A percentile compares a stretch with the other conserved stretches of the same genome.
Conservation (phyloP, 108 stramenopile species). For the Schizochytrium sp. region DNA sequence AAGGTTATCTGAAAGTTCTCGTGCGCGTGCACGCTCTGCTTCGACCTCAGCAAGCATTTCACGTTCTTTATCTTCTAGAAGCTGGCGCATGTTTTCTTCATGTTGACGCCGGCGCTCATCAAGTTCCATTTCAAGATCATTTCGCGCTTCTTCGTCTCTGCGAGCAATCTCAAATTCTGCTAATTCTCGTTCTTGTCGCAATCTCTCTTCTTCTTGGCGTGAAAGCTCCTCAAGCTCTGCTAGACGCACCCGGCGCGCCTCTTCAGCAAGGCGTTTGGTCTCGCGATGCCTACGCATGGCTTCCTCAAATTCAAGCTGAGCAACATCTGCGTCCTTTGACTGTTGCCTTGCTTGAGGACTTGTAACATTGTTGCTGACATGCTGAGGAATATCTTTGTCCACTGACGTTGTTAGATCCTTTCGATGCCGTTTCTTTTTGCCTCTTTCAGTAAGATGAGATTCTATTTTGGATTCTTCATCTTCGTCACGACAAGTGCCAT, state of each 20-base stretch:
- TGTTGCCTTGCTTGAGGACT: neutral
- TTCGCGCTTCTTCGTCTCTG: neutral
- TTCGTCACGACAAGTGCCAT: no score
- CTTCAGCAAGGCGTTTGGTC: slow-evolving; percentile 48
- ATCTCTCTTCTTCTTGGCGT: neutral
- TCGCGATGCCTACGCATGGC: slow-evolving; percentile 69
- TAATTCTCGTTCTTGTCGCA: slow-evolving; percentile 38
- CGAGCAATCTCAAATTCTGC: neutral
- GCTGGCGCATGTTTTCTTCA: slow-evolving; percentile 6
- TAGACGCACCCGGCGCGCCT: neutral
- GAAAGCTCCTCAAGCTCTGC: slow-evolving; percentile 36
- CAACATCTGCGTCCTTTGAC: slow-evolving; percentile 43
- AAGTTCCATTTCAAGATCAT: slow-evolving; percentile 57
- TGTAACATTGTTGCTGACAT: neutral
- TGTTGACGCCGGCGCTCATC: slow-evolving; percentile 59
- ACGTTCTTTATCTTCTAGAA: slow-evolving; percentile 60
- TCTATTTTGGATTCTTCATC: no score
- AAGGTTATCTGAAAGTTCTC: slow-evolving; percentile 12
- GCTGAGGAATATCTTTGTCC: neutral
- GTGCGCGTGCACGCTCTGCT: slow-evolving; percentile 53
- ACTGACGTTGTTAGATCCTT: neutral
- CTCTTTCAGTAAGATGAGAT: no score
- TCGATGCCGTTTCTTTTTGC: no score
- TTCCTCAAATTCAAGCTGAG: slow-evolving; percentile 67
- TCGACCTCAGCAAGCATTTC: slow-evolving; percentile 66